Evolutionary conservation across 1,139 yeast species (phyloP).

Genomic region (Protomyces inouyei): DNA sequence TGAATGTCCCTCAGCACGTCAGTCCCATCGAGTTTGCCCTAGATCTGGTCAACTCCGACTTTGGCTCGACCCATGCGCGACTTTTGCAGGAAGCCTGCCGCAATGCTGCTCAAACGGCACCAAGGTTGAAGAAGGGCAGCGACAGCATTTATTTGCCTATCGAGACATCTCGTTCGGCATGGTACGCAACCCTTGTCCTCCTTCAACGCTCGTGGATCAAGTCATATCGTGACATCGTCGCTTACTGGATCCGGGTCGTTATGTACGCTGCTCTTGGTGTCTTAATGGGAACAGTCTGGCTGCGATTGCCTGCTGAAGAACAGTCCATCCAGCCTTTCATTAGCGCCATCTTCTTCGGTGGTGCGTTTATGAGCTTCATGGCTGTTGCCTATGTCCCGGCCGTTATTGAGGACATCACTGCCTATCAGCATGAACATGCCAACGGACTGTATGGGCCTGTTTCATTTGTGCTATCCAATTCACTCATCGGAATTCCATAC

Average conservation of each 20-base stretch:
- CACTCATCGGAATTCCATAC: slow-evolving; percentile 44
- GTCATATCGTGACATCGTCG: slow-evolving; percentile 42
- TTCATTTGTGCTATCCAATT: slow-evolving; percentile 42
- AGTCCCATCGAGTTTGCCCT: slow-evolving; percentile 34
- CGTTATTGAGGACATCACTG: slow-evolving; percentile 41
- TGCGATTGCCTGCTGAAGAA: slow-evolving; percentile 40
- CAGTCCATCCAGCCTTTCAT: slow-evolving; percentile 42
- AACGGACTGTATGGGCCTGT: slow-evolving; percentile 45
- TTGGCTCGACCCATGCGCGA: slow-evolving; percentile 27
- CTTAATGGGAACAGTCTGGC: slow-evolving; percentile 47
- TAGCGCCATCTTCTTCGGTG: slow-evolving; percentile 45
- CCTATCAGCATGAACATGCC: slow-evolving; percentile 40
- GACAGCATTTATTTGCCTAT: neutral
- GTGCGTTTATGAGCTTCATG: slow-evolving; percentile 48
- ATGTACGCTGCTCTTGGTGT: slow-evolving; percentile 46
- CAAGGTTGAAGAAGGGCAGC: neutral
- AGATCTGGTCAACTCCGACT: slow-evolving; percentile 41
- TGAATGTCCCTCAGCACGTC: slow-evolving; percentile 26
- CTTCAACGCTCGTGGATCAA: slow-evolving; percentile 39
- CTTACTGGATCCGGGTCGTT: slow-evolving; percentile 42
- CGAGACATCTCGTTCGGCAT: neutral
- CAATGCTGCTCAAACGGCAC: neutral
- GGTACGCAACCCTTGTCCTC: slow-evolving; percentile 31
- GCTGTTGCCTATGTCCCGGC: slow-evolving; percentile 47
- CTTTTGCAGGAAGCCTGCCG: neutral